A percentile compares a stretch with the other conserved stretches of the same genome.
Conservation (phyloP, 495 filamentous ascomycete genomes). For the Penicillium ochrochloron region DNA sequence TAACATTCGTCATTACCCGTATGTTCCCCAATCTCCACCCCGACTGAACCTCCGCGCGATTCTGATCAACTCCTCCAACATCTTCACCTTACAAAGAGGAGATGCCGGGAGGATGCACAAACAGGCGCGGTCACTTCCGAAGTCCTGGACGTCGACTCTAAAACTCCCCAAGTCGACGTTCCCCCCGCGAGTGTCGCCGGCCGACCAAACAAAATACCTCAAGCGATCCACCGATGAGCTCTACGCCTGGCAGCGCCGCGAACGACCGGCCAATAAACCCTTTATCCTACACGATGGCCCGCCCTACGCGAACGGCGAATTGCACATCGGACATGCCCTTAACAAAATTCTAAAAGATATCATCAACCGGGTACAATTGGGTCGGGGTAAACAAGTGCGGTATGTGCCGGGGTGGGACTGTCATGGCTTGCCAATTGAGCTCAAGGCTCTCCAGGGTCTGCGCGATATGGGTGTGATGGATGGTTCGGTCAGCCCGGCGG, state of each 20-base stretch:
- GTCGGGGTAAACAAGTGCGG: slow-evolving; percentile 74
- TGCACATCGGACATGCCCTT: slow-evolving; percentile 96
- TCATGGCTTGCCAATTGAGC: slow-evolving; percentile 95
- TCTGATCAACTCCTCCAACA: slow-evolving; percentile 9
- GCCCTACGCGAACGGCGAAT: slow-evolving; percentile 92
- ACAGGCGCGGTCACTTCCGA: slow-evolving; percentile 49
- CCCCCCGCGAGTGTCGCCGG: slow-evolving; percentile 54
- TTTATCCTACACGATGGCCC: slow-evolving; percentile 96
- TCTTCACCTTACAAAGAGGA: slow-evolving; percentile 23
- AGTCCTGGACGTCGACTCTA: slow-evolving; percentile 64
- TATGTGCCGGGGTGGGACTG: slow-evolving; percentile 98
- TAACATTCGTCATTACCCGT: slow-evolving; percentile 2
- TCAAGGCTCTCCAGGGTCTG: slow-evolving; percentile 82
- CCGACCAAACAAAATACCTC: slow-evolving; percentile 66
- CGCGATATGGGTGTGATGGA: slow-evolving; percentile 30
- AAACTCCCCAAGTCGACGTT: slow-evolving; percentile 64
- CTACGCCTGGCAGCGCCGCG: slow-evolving; percentile 80
- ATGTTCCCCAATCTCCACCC: not conserved
- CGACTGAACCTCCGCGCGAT: slow-evolving; percentile 11
- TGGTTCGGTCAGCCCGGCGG: slow-evolving; percentile 35
- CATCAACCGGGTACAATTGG: slow-evolving; percentile 77
- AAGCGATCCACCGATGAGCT: slow-evolving; percentile 82
- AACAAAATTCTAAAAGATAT: slow-evolving; percentile 99
- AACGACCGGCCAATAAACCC: slow-evolving; percentile 58
- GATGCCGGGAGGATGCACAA: slow-evolving; percentile 55